Base-by-base conservation (phyloP, 768 basidiomycete species). In the Leucosporidium creatinivorum region DNA sequence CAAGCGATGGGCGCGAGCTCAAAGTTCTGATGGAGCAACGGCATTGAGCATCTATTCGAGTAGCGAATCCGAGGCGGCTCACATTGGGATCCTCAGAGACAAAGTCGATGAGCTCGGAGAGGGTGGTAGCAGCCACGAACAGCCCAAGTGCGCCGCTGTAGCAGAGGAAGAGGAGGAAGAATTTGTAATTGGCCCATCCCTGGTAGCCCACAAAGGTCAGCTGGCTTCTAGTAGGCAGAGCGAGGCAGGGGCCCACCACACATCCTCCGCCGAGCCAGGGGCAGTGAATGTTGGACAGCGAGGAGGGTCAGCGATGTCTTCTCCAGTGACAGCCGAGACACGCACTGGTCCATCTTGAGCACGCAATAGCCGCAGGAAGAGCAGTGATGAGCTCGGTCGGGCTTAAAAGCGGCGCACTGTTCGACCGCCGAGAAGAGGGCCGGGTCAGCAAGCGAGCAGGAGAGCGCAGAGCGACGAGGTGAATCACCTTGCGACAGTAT, bases 171-270 rank as follows among this genome's bases (percentile, higher is more conserved):
- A 66, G 65, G 7, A 72, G n/a, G 55, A 72, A 72, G 62, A 66
- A 69, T 59, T 72, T 72, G 62, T 72, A 69, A 25, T 68, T 72
- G 1, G 69, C 69, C 63, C 54, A 71, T 26, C 69, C 66, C 66
- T 67, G 44, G n/a, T 1, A n/a, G 13, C 21, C 4, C 19, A 28
- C 3, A 18, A 15, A 1, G 19, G 59, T 57, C 31, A 47, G 58
- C 25, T 15, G 23, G 2, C 17, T 17, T 21, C 30, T 1, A 1
- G 62, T n/a, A 10, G 7, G 30, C n/a, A 3, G 49, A 3, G 49
- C 7, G n/a, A 60, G n/a, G 30, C 7, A 13, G 15, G 25, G 19
- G 28, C 67, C 23, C n/a, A 66, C 70, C 13, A 63, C 67, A 56
- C 67, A 68, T 5, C 67, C 67, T 0, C 67, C 70, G 5, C 70